phyloP scores from a whole-genome alignment of 768 basidiomycete genomes.

The Suillus subalutaceus region DNA sequence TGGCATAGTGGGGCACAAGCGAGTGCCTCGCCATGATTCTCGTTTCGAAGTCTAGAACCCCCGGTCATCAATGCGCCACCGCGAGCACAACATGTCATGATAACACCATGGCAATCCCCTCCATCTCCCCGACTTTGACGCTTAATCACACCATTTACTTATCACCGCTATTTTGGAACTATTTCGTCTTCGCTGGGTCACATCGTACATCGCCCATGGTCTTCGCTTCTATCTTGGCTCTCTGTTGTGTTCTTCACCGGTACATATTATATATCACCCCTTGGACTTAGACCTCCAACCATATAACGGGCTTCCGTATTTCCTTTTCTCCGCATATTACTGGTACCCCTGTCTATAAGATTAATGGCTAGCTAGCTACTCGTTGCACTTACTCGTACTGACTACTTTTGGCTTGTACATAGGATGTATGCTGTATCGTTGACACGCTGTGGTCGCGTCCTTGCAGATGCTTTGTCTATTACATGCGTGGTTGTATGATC shows the following conservation, averaged over 20 bases:
- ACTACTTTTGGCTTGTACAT: conserved; percentile 13
- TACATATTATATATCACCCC: conserved; percentile 29
- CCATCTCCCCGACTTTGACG: background rate
- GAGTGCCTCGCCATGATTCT: conserved; percentile 24
- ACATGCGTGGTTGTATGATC: conserved; percentile 2
- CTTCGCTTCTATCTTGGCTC: background rate
- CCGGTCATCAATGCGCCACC: background rate
- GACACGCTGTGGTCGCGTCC: conserved; percentile 12
- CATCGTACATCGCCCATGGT: background rate
- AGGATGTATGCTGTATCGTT: conserved; percentile 8
- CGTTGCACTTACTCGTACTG: conserved; percentile 11
- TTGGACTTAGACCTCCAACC: conserved; percentile 23
- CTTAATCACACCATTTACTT: conserved; percentile 24
- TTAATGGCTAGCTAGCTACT: conserved; percentile 29
- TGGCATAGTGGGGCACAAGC: conserved; percentile 42
- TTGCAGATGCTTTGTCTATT: conserved; percentile 10
- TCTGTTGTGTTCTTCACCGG: conserved; percentile 5
- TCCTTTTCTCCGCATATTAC: conserved; percentile 15
- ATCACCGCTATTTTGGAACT: conserved; percentile 33
- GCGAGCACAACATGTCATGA: background rate
- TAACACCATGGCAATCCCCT: background rate
- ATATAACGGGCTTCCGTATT: conserved; percentile 11
- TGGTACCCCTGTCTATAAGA: conserved; percentile 20
- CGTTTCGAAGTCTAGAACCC: background rate
- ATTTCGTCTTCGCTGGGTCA: conserved; percentile 25